Evolutionary conservation across 805 yeast species (phyloP).

Genomic region (Lipomyces yamadae): DNA sequence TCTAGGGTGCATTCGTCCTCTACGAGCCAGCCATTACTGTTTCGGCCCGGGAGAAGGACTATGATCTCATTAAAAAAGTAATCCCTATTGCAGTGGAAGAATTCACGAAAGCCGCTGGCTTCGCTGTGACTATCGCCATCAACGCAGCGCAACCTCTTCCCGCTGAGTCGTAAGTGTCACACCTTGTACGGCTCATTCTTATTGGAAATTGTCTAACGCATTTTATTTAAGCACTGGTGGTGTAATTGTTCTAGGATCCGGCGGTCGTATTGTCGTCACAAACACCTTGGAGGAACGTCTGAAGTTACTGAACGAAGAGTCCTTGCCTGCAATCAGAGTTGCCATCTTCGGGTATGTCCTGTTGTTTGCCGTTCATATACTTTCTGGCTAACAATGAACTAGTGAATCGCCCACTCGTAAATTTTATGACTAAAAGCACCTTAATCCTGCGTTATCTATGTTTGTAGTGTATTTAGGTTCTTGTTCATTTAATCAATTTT

Average conservation of each 20-base stretch:
- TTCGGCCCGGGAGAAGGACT: constrained; percentile 70
- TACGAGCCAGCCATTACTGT: constrained; percentile 72
- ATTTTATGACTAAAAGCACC: constrained; percentile 70
- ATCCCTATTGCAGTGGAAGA: constrained; percentile 62
- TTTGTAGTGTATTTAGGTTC: background rate
- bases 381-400: background rate
- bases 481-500: background rate
- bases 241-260: constrained; percentile 66
- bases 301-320: constrained; percentile 75
- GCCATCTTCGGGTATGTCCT: constrained; percentile 74
- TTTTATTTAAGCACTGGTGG: constrained; percentile 70
- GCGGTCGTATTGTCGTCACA: constrained; percentile 84
- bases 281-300: constrained; percentile 96
- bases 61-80: constrained; percentile 63
- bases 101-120: constrained; percentile 66
- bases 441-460: background rate
- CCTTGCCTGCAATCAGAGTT: constrained; percentile 89
- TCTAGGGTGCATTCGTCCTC: constrained; percentile 59
- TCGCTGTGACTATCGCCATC: constrained; percentile 59
- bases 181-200: background rate
- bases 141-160: constrained; percentile 63
- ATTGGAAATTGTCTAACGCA: background rate
- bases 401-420: constrained; percentile 63
- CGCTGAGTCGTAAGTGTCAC: constrained; percentile 50
- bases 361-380: background rate